These are phyloP conservation scores for Multifurca ochricompacta DNA, from an alignment of 768 basidiomycete species.

Conservation along the genomic window DNA sequence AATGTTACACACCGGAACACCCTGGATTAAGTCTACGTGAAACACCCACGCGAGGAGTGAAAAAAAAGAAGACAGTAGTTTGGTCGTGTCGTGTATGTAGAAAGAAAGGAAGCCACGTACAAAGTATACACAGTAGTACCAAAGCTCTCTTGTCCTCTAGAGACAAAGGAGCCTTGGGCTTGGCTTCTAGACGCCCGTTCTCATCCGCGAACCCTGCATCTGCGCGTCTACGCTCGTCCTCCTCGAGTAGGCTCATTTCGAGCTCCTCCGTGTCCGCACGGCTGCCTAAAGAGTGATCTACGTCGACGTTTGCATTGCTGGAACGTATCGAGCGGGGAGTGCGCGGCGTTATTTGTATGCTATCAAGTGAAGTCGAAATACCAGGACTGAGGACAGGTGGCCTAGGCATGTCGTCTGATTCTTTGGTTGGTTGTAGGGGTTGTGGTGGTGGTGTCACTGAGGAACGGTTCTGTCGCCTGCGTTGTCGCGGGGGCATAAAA, in stretches of 20 bases:
- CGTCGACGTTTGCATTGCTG: not conserved
- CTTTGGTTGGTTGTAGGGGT: too few species aligned
- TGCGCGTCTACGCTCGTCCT: conserved; percentile 14
- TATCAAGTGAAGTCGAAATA: conserved; percentile 3
- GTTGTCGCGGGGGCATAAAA: conserved; percentile 1
- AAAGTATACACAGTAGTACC: conserved; percentile 38
- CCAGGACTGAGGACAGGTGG: not conserved
- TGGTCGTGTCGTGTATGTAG: not conserved
- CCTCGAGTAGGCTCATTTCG: conserved; percentile 20
- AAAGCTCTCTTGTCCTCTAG: conserved; percentile 39
- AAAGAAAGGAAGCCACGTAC: conserved; percentile 28
- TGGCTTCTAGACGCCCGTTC: not conserved
- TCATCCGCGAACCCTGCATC: conserved; percentile 18
- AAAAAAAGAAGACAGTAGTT: not conserved
- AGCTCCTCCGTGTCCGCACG: conserved; percentile 21
- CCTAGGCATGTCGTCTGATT: not conserved
- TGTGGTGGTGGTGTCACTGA: not conserved
- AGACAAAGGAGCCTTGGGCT: conserved; percentile 6
- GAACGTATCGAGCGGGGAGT: conserved; percentile 2
- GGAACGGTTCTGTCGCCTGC: conserved; percentile 1
- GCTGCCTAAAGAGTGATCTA: not conserved
- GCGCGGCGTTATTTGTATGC: conserved; percentile 16
- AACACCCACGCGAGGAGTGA: not conserved
- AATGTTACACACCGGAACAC: conserved; percentile 66
- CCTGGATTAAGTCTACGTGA: conserved; percentile 50